Conservation (phyloP, 768 basidiomycete genomes). For the Sarcodon sp. region DNA sequence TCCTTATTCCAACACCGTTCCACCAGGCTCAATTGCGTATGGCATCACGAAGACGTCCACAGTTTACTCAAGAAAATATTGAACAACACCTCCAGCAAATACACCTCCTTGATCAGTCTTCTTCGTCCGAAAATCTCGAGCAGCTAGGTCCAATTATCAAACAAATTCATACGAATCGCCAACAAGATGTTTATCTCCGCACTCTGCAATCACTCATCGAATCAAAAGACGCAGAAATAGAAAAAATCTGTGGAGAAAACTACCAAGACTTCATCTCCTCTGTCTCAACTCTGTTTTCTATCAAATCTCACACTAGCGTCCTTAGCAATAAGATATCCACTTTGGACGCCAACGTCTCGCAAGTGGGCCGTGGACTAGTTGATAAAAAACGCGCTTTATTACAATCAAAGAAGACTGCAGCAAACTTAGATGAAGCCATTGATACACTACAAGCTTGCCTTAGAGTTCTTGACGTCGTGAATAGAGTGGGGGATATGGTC, state of each 20-base stretch:
- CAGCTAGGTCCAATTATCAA: constrained; percentile 92
- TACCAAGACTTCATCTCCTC: constrained; percentile 98
- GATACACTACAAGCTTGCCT: constrained; percentile 91
- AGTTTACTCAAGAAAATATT: constrained; percentile 73
- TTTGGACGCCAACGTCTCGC: constrained; percentile 77
- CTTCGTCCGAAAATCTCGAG: constrained; percentile 88
- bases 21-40: constrained; percentile 23
- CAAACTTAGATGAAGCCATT: constrained; percentile 93
- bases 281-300: constrained; percentile 90
- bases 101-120: constrained; percentile 77
- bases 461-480: constrained; percentile 83
- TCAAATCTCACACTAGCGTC: constrained; percentile 92
- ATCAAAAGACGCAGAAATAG: constrained; percentile 93
- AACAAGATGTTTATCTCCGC: constrained; percentile 82
- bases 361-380: constrained; percentile 77
- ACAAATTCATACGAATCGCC: constrained; percentile 77
- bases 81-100: constrained; percentile 89
- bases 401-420: constrained; percentile 84
- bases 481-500: constrained; percentile 89
- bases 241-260: constrained; percentile 90
- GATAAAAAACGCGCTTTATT: constrained; percentile 89
- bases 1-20: not conserved
- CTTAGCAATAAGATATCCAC: constrained; percentile 86
- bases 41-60: constrained; percentile 60
- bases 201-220: constrained; percentile 81